phyloP scores from a whole-genome alignment of 2,329 filamentous ascomycete genomes.

The Rachicladosporium sp. region DNA sequence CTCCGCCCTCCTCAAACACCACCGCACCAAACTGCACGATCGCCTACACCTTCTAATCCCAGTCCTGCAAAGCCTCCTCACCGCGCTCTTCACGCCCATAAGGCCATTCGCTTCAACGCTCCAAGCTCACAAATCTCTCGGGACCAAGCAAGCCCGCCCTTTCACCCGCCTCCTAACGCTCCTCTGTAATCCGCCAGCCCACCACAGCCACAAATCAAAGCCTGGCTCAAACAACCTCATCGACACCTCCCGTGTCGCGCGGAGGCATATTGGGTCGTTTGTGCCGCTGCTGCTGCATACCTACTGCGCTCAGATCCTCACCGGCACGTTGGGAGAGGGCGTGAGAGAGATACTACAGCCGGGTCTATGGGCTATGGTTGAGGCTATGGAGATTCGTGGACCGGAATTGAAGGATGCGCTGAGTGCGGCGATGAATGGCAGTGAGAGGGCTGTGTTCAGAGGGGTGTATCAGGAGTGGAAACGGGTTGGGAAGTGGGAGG shows the following conservation, averaged over 20 bases:
- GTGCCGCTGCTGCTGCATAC: conserved; percentile 45
- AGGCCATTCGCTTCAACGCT: conserved; percentile 10
- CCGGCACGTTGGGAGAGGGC: conserved; percentile 35
- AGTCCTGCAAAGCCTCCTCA: conserved; percentile 42
- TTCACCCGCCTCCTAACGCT: conserved; percentile 46
- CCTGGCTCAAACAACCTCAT: conserved; percentile 29
- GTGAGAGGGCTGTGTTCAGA: conserved; percentile 41
- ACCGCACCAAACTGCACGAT: conserved; percentile 46
- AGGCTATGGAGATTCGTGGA: conserved; percentile 34
- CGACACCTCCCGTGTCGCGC: conserved; percentile 48
- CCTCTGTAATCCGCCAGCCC: conserved; percentile 45
- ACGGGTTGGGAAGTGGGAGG: conserved; percentile 23
- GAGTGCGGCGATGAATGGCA: conserved; percentile 40
- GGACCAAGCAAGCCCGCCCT: conserved; percentile 33
- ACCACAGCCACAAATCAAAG: conserved; percentile 5
- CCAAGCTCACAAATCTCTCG: conserved; percentile 17
- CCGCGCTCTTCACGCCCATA: conserved; percentile 42
- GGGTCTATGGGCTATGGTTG: conserved; percentile 41
- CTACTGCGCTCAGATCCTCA: conserved; percentile 42
- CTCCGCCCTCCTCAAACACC: conserved; percentile 41
- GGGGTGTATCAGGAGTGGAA: conserved; percentile 40
- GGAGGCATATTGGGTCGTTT: conserved; percentile 45
- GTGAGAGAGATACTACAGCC: conserved; percentile 42
- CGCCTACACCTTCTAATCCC: conserved; percentile 48
- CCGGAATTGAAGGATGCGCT: conserved; percentile 37